phyloP scores from a whole-genome alignment of 1,284 basidiomycete genomes.

The Xerocomus amazonicus region DNA sequence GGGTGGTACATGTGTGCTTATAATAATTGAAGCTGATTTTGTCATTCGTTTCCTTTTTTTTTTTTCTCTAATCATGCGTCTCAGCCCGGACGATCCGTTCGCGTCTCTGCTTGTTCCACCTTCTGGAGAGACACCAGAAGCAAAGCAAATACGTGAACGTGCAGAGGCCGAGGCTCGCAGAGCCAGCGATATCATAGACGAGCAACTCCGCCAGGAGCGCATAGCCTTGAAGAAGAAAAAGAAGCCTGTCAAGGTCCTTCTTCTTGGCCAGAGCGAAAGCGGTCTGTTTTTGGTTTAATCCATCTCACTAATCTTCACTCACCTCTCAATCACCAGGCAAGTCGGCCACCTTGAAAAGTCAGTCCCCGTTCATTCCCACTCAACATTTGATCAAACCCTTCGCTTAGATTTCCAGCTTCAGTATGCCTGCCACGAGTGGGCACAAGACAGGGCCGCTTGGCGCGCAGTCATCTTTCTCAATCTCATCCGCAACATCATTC shows the following conservation, averaged over 20 bases:
- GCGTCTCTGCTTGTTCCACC: slow-evolving; percentile 55
- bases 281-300: slow-evolving; percentile 38
- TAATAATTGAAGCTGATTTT: too few relatives aligned
- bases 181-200: slow-evolving; percentile 65
- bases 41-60: background rate
- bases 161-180: slow-evolving; percentile 58
- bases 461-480: slow-evolving; percentile 72
- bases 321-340: slow-evolving; percentile 36
- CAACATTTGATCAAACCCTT: background rate
- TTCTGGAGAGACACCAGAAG: slow-evolving; percentile 50
- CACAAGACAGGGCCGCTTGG: slow-evolving; percentile 67
- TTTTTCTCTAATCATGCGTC: background rate
- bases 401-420: slow-evolving; percentile 61
- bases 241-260: slow-evolving; percentile 55
- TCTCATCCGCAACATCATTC: slow-evolving; percentile 64
- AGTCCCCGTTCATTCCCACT: slow-evolving; percentile 9
- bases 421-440: slow-evolving; percentile 64
- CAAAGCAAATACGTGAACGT: slow-evolving; percentile 48
- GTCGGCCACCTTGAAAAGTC: slow-evolving; percentile 52
- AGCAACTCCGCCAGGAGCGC: slow-evolving; percentile 54
- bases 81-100: slow-evolving; percentile 51
- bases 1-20: too few relatives aligned
- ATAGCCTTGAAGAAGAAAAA: slow-evolving; percentile 51
- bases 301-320: slow-evolving; percentile 34
- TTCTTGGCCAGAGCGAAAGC: slow-evolving; percentile 71